A percentile compares a stretch with the other conserved stretches of the same genome.
phyloP scores from a whole-genome alignment of 768 basidiomycete genomes.

The Suillus placidus region DNA sequence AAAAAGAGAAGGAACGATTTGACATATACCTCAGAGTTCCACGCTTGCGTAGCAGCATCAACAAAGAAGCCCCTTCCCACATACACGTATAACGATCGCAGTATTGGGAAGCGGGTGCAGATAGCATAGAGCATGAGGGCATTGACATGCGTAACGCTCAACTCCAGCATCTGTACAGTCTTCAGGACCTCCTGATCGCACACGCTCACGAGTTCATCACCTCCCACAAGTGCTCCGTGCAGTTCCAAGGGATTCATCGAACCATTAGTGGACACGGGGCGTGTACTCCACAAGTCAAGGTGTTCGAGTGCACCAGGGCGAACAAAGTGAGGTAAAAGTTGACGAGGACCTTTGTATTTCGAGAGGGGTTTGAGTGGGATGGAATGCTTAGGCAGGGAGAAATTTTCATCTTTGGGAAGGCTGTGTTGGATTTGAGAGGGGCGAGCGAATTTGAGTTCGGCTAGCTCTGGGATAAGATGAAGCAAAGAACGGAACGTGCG shows the following conservation, averaged over 20 bases:
- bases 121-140: conserved; percentile 5
- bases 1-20: not conserved
- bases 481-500: conserved; percentile 5
- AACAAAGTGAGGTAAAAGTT: conserved; percentile 10
- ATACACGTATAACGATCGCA: conserved; percentile 9
- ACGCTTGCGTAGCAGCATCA: not conserved
- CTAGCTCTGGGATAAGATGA: conserved; percentile 8
- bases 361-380: not conserved
- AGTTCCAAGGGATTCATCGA: conserved; percentile 2
- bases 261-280: not conserved
- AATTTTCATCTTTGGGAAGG: not conserved
- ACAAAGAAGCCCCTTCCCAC: not conserved
- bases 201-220: not conserved
- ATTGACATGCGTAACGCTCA: conserved; percentile 7
- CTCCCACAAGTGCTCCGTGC: conserved; percentile 1
- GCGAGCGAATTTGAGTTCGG: conserved; percentile 9
- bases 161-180: conserved; percentile 3
- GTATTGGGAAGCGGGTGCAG: conserved; percentile 6
- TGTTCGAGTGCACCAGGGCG: conserved; percentile 6
- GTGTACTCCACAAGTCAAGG: conserved; percentile 6
- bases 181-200: conserved; percentile 4
- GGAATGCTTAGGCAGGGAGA: not conserved
- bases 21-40: conserved; percentile 6
- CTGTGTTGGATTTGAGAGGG: not conserved
- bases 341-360: conserved; percentile 13